These are phyloP conservation scores for Lagerstroemia speciosa DNA, from an alignment of 345 rosid species.

Conservation along the genomic window DNA sequence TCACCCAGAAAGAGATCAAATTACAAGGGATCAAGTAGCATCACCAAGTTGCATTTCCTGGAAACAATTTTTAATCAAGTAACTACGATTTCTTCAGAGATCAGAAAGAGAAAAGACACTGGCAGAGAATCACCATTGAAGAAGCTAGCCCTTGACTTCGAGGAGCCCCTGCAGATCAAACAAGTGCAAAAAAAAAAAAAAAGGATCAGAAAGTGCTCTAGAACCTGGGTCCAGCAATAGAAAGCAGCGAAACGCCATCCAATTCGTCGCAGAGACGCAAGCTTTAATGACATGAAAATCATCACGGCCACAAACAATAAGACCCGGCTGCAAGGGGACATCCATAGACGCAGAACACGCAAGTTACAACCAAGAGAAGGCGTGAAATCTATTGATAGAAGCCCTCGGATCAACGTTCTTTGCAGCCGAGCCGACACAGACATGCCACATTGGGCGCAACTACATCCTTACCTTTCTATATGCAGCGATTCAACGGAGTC, in stretches of 20 bases:
- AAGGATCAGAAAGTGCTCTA: slow-evolving; percentile 23
- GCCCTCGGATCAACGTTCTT: too few relatives aligned
- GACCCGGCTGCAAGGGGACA: not conserved
- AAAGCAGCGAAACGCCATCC: not conserved
- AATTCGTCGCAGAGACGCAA: not conserved
- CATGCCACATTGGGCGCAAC: too few relatives aligned
- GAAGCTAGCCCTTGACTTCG: slow-evolving; percentile 34
- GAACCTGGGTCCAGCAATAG: slow-evolving; percentile 22
- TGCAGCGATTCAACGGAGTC: not conserved
- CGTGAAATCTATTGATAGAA: not conserved
- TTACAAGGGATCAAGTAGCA: not conserved
- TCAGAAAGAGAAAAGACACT: not conserved
- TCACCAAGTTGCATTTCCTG: not conserved
- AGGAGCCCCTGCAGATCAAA: slow-evolving; percentile 51
- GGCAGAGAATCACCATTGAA: slow-evolving; percentile 74
- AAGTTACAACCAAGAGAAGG: too few relatives aligned
- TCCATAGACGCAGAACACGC: not conserved
- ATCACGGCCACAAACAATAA: not conserved
- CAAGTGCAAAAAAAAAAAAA: too few relatives aligned
- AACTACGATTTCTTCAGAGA: not conserved
- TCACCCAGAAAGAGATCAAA: slow-evolving; percentile 14
- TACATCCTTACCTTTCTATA: not conserved
- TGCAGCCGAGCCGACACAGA: too few relatives aligned
- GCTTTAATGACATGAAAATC: not conserved
- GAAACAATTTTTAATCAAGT: not conserved